Evolutionary conservation across 352 stramenopile species (phyloP), one percentile per base, ranked within the genome.

Genomic region (Plasmopara halstedii): DNA sequence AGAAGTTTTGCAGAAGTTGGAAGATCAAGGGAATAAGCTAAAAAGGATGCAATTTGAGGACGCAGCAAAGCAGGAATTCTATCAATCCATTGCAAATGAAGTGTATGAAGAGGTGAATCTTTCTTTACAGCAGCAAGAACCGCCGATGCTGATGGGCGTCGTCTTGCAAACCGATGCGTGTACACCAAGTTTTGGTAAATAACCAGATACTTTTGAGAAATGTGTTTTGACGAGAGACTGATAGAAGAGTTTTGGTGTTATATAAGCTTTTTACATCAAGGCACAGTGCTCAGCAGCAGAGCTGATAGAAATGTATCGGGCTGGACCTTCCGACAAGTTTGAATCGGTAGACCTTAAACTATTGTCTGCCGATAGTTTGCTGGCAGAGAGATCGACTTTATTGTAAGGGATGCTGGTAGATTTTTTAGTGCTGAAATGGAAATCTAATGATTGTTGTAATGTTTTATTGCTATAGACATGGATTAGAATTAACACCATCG

Each of bases 81-180:
- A 89, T 15, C 50, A 61, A 18, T 93, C 79, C 25, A 85, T 93
- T 36, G 54, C 69, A 26, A 71, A 70, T 17, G 81, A 93, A 49
- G 62, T 90, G 18, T 57, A 86, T 26, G 82, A 93, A 34, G 82
- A 93, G 41, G 70, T 90, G 50, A 93, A 93, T 35, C 25, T 93
- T 21, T 17, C 57, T 0, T 47, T 42, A 8, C 14, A 37, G n/a
- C 47, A 70, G 18, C 53, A 79, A 39, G 56, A 79, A 13, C 46
- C 58, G 13, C 81, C 78, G 6, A 33, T 69, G 58, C 58, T 93
- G 38, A 60, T 93, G 0, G 82, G 82, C 6, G 58, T 93, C 27
- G 78, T 89, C 42, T 50, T 74, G 20, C 82, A 93, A 52, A 64
- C 60, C 0, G 60, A 74, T n/a, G 75, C 74, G 3, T 68, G 67